These are phyloP conservation scores for Lachnellula suecica DNA, from an alignment of 2,329 filamentous ascomycete species.

Conservation along the genomic window DNA sequence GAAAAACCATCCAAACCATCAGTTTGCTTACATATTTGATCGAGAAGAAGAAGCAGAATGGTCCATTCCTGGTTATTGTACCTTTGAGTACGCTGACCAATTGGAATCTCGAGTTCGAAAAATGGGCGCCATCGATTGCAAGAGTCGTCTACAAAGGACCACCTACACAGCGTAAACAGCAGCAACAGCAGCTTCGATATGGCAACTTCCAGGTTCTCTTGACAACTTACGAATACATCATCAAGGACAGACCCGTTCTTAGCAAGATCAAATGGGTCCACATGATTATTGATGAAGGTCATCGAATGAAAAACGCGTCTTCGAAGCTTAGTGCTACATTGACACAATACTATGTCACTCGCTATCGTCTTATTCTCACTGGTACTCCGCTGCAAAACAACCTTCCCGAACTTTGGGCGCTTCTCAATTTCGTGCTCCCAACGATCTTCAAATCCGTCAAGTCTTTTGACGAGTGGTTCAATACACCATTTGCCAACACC, in stretches of 20 bases:
- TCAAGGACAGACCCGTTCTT: conserved; percentile 92
- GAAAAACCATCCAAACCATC: conserved; percentile 99
- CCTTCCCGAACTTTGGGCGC: conserved; percentile 90
- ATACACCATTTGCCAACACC: conserved; percentile 97
- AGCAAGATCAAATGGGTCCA: conserved; percentile 99
- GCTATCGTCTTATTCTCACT: conserved; percentile 94
- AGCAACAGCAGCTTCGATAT: conserved; percentile 91
- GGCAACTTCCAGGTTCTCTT: conserved; percentile 94
- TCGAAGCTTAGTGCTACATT: conserved; percentile 96
- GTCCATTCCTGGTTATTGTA: conserved; percentile 94
- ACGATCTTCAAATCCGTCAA: conserved; percentile 99
- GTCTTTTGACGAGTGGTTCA: conserved; percentile 99
- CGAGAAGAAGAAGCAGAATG: conserved; percentile 87
- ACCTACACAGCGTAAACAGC: conserved; percentile 80
- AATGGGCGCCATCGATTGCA: conserved; percentile 87
- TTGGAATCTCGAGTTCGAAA: conserved; percentile 98
- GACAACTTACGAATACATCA: conserved; percentile 99
- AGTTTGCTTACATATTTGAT: conserved; percentile 97
- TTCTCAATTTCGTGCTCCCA: conserved; percentile 96
- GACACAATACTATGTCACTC: conserved; percentile 90
- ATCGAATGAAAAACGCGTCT: conserved; percentile 98
- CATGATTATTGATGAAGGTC: conserved; percentile 99
- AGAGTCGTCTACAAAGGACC: conserved; percentile 97
- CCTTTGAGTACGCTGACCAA: conserved; percentile 96
- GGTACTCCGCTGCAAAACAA: conserved; percentile 98